Evolutionary conservation across 306 rosid species (phyloP), one percentile per base, ranked within the genome.

Genomic region (Biancaea sappan): DNA sequence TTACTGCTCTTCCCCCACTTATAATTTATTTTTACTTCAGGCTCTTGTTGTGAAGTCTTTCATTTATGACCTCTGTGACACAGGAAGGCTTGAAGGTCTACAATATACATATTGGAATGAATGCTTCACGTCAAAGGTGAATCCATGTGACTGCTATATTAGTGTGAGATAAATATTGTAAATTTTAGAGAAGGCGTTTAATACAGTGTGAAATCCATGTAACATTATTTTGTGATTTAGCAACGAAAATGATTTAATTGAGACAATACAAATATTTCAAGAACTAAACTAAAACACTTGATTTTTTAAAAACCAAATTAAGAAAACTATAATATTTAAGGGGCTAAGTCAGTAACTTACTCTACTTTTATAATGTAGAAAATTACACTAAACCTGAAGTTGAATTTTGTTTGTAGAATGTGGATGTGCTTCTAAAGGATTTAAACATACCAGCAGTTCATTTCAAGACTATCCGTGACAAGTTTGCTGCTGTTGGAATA

Each of bases 401-500:
- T 67, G 18, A 46, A 25, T 32, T 26, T 46, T 64, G 46, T 48
- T 71, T 24, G 37, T 89, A 94, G 97, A 94, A 85, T 59, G 86
- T 86, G 29, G 97, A 88, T 35, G 60, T 83, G 68, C 72, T 90
- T 67, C 34, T 91, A 52, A 81, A 86, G 82, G 86, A 90, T 76
- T 79, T 94, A 84, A 60, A 80, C 44, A 26, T 90, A 66, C 72
- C 53, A 73, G 90, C 91, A 0, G 75, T 72, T 63, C 66, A 47
- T 34, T 66, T 83, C 31, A 94, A 91, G 84, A 85, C 93, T 24
- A 84, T 91, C 19, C 14, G 72, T 16, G 97, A 94, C 84, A 91
- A 94, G 85, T 91, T 94, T 82, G 96, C 98, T 67, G 97, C 98
- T 29, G 96, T 90, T 63, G 96, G 94, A 80, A 91, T 94, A 79